These are phyloP conservation scores for Cubamyces sp. DNA, from an alignment of 768 basidiomycete species.

Conservation along the genomic window DNA sequence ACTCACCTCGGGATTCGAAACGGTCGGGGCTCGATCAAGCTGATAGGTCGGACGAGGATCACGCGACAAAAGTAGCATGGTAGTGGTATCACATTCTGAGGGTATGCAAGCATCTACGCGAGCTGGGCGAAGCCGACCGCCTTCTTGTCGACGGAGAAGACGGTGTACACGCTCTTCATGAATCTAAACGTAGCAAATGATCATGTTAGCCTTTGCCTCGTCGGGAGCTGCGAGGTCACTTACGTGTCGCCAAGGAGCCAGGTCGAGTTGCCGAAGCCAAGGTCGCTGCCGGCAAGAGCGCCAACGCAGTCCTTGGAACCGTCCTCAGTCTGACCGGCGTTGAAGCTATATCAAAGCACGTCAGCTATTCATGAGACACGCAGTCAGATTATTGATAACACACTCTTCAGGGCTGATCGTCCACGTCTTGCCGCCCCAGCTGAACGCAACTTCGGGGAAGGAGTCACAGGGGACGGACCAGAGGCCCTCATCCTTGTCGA, in stretches of 20 bases:
- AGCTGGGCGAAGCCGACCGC: constrained; percentile 19
- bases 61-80: not conserved
- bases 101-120: constrained; percentile 1
- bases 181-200: not conserved
- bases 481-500: constrained; percentile 11
- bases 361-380: not conserved
- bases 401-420: constrained; percentile 17
- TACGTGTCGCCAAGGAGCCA: constrained; percentile 29
- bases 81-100: not conserved
- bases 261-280: constrained; percentile 22
- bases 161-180: constrained; percentile 20
- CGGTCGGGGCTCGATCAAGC: no score
- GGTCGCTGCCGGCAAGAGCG: constrained; percentile 21
- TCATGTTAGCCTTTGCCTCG: no score
- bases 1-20: no score
- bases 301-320: constrained; percentile 20
- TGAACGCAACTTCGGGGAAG: constrained; percentile 22
- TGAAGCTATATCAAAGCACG: constrained; percentile 7
- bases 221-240: not conserved
- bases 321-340: constrained; percentile 9
- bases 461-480: constrained; percentile 26
- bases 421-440: constrained; percentile 27
- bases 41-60: no score
- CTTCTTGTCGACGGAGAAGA: constrained; percentile 17
- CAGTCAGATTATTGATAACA: not conserved